A percentile compares a stretch with the other conserved stretches of the same genome.
Conservation (phyloP, 2,329 filamentous ascomycete genomes). For the Myriosclerotinia curreyana region DNA sequence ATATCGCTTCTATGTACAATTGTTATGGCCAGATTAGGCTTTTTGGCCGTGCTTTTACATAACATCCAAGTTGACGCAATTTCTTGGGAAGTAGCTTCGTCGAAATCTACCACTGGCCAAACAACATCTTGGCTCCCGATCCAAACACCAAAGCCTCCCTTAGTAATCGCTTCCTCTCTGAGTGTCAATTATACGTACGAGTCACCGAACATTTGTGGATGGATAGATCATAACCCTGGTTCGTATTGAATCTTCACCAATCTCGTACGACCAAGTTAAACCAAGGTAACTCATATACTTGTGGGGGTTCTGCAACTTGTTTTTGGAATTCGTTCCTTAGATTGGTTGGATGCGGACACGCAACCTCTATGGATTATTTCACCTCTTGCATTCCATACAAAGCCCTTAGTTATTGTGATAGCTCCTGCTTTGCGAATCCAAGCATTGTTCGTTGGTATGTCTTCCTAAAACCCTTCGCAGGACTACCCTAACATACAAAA, state of each 20-base stretch:
- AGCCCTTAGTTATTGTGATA: slow-evolving; percentile 21
- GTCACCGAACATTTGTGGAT: slow-evolving; percentile 19
- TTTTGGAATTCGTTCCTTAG: slow-evolving; percentile 26
- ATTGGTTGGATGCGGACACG: slow-evolving; percentile 25
- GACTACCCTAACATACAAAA: neutral
- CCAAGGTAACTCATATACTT: slow-evolving; percentile 25
- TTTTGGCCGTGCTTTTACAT: slow-evolving; percentile 8
- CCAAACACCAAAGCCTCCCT: slow-evolving; percentile 7
- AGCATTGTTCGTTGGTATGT: slow-evolving; percentile 24
- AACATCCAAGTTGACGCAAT: slow-evolving; percentile 2
- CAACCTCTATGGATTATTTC: slow-evolving; percentile 25
- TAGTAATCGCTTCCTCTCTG: neutral
- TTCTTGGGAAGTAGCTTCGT: slow-evolving; percentile 5
- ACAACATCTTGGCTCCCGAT: slow-evolving; percentile 6
- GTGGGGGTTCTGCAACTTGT: slow-evolving; percentile 24
- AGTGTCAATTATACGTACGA: slow-evolving; percentile 8
- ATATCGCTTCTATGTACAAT: slow-evolving; percentile 10
- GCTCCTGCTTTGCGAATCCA: slow-evolving; percentile 23
- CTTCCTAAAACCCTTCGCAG: neutral
- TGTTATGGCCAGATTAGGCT: neutral
- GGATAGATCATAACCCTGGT: slow-evolving; percentile 20
- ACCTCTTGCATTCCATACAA: slow-evolving; percentile 26
- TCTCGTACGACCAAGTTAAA: slow-evolving; percentile 11
- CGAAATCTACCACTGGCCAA: neutral
- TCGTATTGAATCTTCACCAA: neutral